Conservation (phyloP, 441 rosid genomes). For the Adansonia madagascariensis region DNA sequence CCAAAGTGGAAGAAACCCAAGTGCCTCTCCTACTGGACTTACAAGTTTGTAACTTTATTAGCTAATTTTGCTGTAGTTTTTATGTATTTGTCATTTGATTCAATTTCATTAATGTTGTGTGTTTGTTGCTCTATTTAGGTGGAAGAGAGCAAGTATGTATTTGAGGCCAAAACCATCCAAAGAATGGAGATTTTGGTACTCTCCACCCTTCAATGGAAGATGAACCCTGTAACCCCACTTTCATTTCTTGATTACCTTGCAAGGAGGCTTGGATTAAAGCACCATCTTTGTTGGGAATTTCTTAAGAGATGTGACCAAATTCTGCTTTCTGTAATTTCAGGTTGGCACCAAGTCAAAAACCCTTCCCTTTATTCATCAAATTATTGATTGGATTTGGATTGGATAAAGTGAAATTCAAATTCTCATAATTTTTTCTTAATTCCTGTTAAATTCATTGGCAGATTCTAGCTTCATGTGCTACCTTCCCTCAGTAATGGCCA, state of each 20-base stretch:
- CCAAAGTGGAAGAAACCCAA: constrained; percentile 73
- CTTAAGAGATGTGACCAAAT: constrained; percentile 51
- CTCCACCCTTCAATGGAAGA: constrained; percentile 72
- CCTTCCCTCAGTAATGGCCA: constrained; percentile 62
- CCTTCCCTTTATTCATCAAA: not conserved
- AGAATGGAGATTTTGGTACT: constrained; percentile 78
- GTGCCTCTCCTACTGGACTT: constrained; percentile 69
- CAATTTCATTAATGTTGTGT: constrained; percentile 5
- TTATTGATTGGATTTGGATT: not conserved
- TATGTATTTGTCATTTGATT: not conserved
- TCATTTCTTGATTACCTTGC: constrained; percentile 63
- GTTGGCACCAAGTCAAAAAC: constrained; percentile 28
- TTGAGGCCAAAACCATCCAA: constrained; percentile 70
- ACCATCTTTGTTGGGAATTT: constrained; percentile 51
- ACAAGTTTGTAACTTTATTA: constrained; percentile 48
- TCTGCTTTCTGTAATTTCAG: constrained; percentile 52
- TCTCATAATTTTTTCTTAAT: not conserved
- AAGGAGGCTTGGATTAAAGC: constrained; percentile 61
- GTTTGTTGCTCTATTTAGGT: constrained; percentile 42
- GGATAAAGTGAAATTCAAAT: too few species aligned
- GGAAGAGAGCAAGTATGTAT: constrained; percentile 52
- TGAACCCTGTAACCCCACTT: constrained; percentile 72
- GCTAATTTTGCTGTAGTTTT: not conserved
- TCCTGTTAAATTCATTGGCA: constrained; percentile 26
- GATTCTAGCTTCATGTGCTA: constrained; percentile 53